These are phyloP conservation scores for Diversispora epigaea DNA, from an alignment of 192 early-diverging fungal species.

Conservation along the genomic window DNA sequence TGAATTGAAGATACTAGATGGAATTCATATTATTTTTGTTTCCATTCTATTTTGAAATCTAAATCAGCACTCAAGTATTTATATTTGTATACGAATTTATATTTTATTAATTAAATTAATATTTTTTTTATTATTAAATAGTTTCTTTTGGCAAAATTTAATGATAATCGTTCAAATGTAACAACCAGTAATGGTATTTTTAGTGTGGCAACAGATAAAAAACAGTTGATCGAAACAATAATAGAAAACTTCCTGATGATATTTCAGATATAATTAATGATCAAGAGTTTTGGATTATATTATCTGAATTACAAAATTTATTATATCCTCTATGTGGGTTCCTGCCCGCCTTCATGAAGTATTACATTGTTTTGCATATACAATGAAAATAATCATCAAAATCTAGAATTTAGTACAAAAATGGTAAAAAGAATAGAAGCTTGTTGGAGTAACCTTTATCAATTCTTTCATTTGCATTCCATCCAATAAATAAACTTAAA, in stretches of 20 bases:
- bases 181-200: background rate
- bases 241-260: background rate
- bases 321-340: background rate
- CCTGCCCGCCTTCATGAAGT: constrained; percentile 3
- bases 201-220: background rate
- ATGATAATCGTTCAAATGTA: background rate
- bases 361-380: background rate
- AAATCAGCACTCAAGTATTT: too few relatives aligned
- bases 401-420: background rate
- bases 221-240: background rate
- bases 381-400: background rate
- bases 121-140: background rate
- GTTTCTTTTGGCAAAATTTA: background rate
- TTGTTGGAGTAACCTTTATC: background rate
- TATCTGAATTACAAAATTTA: background rate
- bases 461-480: background rate
- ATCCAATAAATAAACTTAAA: background rate
- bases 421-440: background rate
- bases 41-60: background rate
- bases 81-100: too few relatives aligned
- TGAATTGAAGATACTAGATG: background rate
- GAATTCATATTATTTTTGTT: background rate
- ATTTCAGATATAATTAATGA: constrained; percentile 1
- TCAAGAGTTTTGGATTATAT: background rate
- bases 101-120: background rate